phyloP scores from a whole-genome alignment of 129 eudicot species.

The Arctium lappa region DNA sequence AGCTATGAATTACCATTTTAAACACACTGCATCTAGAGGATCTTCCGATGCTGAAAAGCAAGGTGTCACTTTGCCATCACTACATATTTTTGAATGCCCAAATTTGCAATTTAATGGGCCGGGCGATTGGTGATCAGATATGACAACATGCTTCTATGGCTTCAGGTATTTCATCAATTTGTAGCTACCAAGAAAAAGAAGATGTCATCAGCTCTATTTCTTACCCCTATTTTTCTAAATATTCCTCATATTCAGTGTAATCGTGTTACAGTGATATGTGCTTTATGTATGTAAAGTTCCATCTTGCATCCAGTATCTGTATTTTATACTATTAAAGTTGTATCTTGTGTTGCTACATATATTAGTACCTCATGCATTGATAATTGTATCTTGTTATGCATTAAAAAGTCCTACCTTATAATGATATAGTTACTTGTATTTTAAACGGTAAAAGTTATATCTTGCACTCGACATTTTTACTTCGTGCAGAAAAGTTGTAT shows the following conservation, averaged over 20 bases:
- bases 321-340: background rate
- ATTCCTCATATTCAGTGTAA: too few relatives aligned
- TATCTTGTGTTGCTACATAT: background rate
- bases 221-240: background rate
- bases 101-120: too few relatives aligned
- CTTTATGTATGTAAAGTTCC: background rate
- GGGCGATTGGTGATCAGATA: background rate
- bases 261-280: background rate
- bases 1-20: too few relatives aligned
- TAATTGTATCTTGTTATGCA: background rate
- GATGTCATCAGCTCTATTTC: too few relatives aligned
- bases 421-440: background rate
- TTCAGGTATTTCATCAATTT: background rate
- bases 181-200: too few relatives aligned
- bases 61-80: too few relatives aligned
- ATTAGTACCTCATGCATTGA: background rate
- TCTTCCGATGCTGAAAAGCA: too few relatives aligned
- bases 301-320: background rate
- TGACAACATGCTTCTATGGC: background rate
- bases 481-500: background rate
- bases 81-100: background rate
- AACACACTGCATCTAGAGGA: background rate
- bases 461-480: background rate
- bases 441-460: background rate
- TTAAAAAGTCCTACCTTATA: background rate